Evolutionary conservation across 371 early-diverging fungal species (phyloP).

Genomic region (Umbelopsis sp.): DNA sequence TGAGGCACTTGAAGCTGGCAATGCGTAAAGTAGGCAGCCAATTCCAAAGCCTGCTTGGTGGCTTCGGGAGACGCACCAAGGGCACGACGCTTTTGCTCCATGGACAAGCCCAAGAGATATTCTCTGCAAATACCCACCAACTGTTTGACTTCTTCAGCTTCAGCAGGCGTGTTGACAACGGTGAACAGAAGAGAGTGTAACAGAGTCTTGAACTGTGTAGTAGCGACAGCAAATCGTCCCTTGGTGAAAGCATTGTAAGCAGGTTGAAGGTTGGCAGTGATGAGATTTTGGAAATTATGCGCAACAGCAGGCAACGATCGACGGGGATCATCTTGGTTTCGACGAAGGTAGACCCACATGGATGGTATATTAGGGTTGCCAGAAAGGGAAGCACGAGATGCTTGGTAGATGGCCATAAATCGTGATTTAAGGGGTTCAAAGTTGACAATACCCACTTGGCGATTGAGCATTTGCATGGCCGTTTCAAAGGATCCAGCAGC

Average conservation of each 20-base stretch:
- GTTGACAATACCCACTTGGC: constrained; percentile 86
- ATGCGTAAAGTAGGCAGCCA: constrained; percentile 94
- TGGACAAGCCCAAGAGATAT: constrained; percentile 84
- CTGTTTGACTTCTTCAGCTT: constrained; percentile 77
- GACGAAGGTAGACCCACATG: constrained; percentile 63
- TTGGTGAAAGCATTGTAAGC: constrained; percentile 79
- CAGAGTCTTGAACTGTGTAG: constrained; percentile 72
- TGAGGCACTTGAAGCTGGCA: constrained; percentile 89
- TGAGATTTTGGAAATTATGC: constrained; percentile 57
- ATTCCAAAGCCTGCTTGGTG: constrained; percentile 77
- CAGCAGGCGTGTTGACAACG: constrained; percentile 56
- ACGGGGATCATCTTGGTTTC: constrained; percentile 61
- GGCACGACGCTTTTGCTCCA: constrained; percentile 81
- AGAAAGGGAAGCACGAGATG: constrained; percentile 69
- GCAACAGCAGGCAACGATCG: constrained; percentile 57
- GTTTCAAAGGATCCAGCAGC: constrained; percentile 93
- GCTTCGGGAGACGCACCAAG: constrained; percentile 55
- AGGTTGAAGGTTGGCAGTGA: constrained; percentile 67
- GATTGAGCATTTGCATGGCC: constrained; percentile 91
- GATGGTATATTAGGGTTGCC: constrained; percentile 52
- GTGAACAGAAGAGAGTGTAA: constrained; percentile 78
- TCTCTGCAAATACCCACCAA: constrained; percentile 85
- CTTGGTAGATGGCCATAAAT: constrained; percentile 82
- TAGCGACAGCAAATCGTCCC: constrained; percentile 78
- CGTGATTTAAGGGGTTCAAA: constrained; percentile 88